These are phyloP conservation scores for Santalum album DNA, from an alignment of 164 flowering plant species.

Conservation along the genomic window DNA sequence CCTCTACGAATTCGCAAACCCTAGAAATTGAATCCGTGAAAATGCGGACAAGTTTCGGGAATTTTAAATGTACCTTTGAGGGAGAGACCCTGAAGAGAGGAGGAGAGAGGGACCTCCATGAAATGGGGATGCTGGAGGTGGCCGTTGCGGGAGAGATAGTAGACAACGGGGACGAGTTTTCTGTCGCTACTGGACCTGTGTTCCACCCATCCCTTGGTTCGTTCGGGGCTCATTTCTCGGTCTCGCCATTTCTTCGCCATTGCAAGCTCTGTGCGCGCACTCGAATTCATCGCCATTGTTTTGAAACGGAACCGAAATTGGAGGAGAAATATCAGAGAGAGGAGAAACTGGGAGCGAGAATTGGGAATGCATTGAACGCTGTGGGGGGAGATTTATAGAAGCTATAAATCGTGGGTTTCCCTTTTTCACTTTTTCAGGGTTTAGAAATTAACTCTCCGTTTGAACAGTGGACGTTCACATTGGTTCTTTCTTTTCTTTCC, in stretches of 20 bases:
- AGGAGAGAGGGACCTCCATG: slow-evolving; percentile 35
- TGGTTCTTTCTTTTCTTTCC: too few species aligned
- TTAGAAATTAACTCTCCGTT: too few species aligned
- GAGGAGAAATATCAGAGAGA: too few species aligned
- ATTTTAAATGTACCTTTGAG: slow-evolving; percentile 28
- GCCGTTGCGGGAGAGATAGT: slow-evolving; percentile 35
- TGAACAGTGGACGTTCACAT: too few species aligned
- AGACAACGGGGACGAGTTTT: slow-evolving; percentile 25
- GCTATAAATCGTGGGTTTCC: too few species aligned
- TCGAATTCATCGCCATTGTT: neutral
- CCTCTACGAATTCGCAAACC: too few species aligned
- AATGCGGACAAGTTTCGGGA: neutral
- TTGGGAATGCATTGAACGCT: too few species aligned
- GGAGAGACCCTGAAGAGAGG: slow-evolving; percentile 23
- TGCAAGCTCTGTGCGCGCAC: slow-evolving; percentile 12
- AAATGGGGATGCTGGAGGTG: slow-evolving; percentile 41
- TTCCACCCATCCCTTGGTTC: slow-evolving; percentile 18
- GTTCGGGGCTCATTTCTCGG: slow-evolving; percentile 25
- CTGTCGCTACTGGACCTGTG: slow-evolving; percentile 4
- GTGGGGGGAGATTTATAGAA: too few species aligned
- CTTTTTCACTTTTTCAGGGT: too few species aligned
- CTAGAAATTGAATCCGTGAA: neutral
- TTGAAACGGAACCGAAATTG: neutral
- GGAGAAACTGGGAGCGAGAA: neutral
- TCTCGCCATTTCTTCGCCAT: slow-evolving; percentile 17